A percentile compares a stretch with the other conserved stretches of the same genome.
Conservation (phyloP, 176 grass and related monocot species). For the Bothriochloa decipiens region DNA sequence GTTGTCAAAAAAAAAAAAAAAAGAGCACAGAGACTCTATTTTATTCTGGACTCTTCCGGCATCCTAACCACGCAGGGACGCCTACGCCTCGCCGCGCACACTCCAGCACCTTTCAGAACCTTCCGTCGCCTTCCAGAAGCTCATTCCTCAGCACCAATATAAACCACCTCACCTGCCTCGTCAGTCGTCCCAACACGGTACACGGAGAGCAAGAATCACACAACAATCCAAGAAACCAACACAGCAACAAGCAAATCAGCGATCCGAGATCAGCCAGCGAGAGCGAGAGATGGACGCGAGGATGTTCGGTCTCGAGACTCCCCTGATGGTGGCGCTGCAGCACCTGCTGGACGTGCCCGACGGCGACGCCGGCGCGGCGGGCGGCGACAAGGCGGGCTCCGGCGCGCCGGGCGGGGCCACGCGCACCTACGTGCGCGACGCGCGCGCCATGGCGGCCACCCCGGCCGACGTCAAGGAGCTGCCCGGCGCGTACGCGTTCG, state of each 20-base stretch:
- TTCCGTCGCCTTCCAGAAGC: constrained; percentile 51
- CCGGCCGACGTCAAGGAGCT: constrained; percentile 88
- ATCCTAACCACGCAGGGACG: background rate
- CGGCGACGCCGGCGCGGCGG: constrained; percentile 39
- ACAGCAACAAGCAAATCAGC: background rate
- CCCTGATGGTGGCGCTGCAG: constrained; percentile 63
- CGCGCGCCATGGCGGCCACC: constrained; percentile 78
- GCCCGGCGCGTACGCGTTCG: constrained; percentile 58
- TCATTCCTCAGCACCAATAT: background rate
- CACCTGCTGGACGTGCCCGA: constrained; percentile 67
- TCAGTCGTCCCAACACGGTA: too few species aligned
- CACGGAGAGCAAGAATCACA: background rate
- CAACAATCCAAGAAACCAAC: background rate
- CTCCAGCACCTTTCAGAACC: constrained; percentile 44
- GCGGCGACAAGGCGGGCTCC: constrained; percentile 45
- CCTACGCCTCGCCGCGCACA: background rate
- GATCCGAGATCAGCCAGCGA: background rate
- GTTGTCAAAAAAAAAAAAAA: too few species aligned
- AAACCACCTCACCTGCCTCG: background rate
- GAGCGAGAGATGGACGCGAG: constrained; percentile 50
- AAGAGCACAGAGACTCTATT: constrained; percentile 1
- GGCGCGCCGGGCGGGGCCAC: constrained; percentile 31
- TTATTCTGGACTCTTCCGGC: constrained; percentile 28
- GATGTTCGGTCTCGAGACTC: constrained; percentile 57
- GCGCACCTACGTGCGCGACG: constrained; percentile 74